phyloP scores from a whole-genome alignment of 2,329 filamentous ascomycete species.

The Epichloe amarillans region DNA sequence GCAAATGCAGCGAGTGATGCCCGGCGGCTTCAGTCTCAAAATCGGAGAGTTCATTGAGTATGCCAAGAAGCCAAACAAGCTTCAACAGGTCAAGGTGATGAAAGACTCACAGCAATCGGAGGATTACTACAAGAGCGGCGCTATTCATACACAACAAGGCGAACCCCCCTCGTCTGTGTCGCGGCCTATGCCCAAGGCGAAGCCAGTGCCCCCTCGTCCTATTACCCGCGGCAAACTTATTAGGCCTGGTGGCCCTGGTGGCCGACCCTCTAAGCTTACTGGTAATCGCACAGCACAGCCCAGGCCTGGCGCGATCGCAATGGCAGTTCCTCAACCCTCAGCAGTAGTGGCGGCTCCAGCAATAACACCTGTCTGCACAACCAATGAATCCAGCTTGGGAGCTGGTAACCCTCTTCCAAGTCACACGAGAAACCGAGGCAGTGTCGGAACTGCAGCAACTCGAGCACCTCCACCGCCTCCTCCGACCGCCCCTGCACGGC shows the following conservation, averaged over 20 bases:
- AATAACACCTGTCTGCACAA: neutral
- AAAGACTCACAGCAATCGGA: conserved; percentile 69
- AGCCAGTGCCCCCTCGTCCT: conserved; percentile 72
- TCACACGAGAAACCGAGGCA: conserved; percentile 43
- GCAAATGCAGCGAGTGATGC: conserved; percentile 69
- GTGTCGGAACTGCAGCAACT: conserved; percentile 33
- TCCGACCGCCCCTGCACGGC: conserved; percentile 41
- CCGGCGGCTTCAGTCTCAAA: conserved; percentile 68
- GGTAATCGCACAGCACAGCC: conserved; percentile 32
- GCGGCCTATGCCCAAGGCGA: conserved; percentile 73
- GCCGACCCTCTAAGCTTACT: conserved; percentile 61
- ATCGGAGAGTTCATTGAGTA: conserved; percentile 82
- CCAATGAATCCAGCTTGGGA: conserved; percentile 3
- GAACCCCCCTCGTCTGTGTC: conserved; percentile 78
- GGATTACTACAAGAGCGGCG: conserved; percentile 89
- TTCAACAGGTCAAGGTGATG: conserved; percentile 74
- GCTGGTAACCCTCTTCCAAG: conserved; percentile 24
- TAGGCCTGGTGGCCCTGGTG: conserved; percentile 74
- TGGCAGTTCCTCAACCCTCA: conserved; percentile 21
- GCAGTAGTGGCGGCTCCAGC: conserved; percentile 12
- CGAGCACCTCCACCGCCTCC: conserved; percentile 53
- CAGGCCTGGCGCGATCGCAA: conserved; percentile 23
- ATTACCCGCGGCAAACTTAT: conserved; percentile 91
- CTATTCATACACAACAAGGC: conserved; percentile 74
- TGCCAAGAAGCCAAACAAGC: conserved; percentile 94